Conservation (phyloP, 495 filamentous ascomycete species). For the Elaphomyces granulatus region DNA sequence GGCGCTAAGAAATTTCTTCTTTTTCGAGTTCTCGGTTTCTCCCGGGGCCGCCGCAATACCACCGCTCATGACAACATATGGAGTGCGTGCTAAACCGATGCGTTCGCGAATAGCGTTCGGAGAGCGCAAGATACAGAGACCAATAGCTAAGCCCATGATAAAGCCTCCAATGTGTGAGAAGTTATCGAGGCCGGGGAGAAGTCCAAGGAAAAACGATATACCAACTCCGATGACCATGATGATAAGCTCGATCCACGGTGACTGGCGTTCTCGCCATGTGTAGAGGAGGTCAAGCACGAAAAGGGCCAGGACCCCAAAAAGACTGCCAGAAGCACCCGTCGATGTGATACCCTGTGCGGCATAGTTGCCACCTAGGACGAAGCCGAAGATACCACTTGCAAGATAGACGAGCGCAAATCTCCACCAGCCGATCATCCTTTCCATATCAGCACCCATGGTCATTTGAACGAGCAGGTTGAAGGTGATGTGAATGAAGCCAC, state of each 20-base stretch:
- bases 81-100: slow-evolving; percentile 51
- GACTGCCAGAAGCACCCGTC: slow-evolving; percentile 71
- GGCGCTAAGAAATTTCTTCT: slow-evolving; percentile 20
- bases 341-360: slow-evolving; percentile 66
- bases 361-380: slow-evolving; percentile 89
- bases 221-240: slow-evolving; percentile 74
- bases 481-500: slow-evolving; percentile 80
- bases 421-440: slow-evolving; percentile 68
- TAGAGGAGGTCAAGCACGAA: slow-evolving; percentile 81
- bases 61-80: slow-evolving; percentile 47
- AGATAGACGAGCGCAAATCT: slow-evolving; percentile 84
- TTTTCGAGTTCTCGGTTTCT: slow-evolving; percentile 16
- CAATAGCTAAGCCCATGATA: slow-evolving; percentile 77
- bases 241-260: slow-evolving; percentile 62
- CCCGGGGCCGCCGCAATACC: slow-evolving; percentile 14
- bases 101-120: slow-evolving; percentile 63
- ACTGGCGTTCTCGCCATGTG: slow-evolving; percentile 64
- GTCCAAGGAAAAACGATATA: slow-evolving; percentile 82
- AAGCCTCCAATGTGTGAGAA: slow-evolving; percentile 97
- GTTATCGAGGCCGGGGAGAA: slow-evolving; percentile 89
- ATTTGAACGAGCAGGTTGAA: slow-evolving; percentile 91
- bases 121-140: slow-evolving; percentile 74
- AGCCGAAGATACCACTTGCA: slow-evolving; percentile 85
- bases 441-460: slow-evolving; percentile 79
- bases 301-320: slow-evolving; percentile 87